Conservation (phyloP, 306 rosid species). For the Inga leiocalycina region DNA sequence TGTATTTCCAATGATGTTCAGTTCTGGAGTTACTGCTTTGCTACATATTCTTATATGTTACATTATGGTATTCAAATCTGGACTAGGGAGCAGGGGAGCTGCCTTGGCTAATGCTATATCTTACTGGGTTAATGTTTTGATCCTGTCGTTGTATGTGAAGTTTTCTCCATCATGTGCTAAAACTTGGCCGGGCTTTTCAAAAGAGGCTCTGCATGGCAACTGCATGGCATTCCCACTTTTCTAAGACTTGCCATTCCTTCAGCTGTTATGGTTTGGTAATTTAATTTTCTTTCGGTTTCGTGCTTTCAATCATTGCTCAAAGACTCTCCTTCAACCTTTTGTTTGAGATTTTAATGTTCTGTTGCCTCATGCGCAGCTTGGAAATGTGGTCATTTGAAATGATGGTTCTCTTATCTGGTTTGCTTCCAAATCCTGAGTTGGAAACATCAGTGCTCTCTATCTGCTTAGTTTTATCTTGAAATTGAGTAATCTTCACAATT, state of each 20-base stretch:
- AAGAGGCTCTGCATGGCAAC: conserved; percentile 49
- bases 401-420: conserved; percentile 69
- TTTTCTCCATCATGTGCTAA: conserved; percentile 58
- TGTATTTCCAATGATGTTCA: conserved; percentile 67
- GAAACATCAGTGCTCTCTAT: conserved; percentile 73
- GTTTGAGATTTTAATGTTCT: not conserved
- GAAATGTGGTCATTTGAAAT: conserved; percentile 70
- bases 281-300: conserved; percentile 9
- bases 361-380: conserved; percentile 43
- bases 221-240: conserved; percentile 47
- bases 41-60: conserved; percentile 57
- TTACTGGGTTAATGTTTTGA: conserved; percentile 62
- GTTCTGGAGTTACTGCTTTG: conserved; percentile 52
- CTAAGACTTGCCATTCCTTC: conserved; percentile 73
- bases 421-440: conserved; percentile 66
- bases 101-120: conserved; percentile 66
- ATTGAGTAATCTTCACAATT: not conserved
- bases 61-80: conserved; percentile 60
- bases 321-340: not conserved
- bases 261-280: conserved; percentile 77
- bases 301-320: not conserved
- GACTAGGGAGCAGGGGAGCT: conserved; percentile 63
- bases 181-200: conserved; percentile 67
- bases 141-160: conserved; percentile 55
- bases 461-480: conserved; percentile 44